These are phyloP conservation scores for Fomitopsis betulina DNA, from an alignment of 1,284 basidiomycete genomes.

Conservation along the genomic window DNA sequence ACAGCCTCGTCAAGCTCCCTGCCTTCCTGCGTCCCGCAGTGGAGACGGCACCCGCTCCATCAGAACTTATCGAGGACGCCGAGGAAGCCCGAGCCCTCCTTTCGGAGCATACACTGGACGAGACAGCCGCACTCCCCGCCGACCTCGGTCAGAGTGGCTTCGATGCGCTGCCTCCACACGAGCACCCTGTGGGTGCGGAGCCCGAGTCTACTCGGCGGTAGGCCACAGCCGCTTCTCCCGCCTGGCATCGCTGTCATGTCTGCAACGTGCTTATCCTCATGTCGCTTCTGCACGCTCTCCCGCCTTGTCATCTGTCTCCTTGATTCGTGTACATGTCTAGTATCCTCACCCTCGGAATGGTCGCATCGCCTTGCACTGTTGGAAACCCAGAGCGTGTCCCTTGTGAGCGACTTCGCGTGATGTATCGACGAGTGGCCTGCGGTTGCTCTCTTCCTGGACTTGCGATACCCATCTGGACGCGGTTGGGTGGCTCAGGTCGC, in stretches of 20 bases:
- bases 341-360: neutral
- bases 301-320: neutral
- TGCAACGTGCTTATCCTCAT: neutral
- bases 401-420: neutral
- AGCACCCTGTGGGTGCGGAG: conserved; percentile 8
- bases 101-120: conserved; percentile 48
- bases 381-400: neutral
- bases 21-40: conserved; percentile 44
- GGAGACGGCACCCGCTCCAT: conserved; percentile 25
- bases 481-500: too few species aligned
- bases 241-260: neutral
- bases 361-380: neutral
- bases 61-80: conserved; percentile 34
- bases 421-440: neutral
- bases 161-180: conserved; percentile 56
- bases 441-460: neutral
- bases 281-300: neutral
- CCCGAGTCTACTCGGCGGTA: neutral
- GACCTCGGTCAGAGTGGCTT: conserved; percentile 68
- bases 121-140: conserved; percentile 70
- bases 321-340: neutral
- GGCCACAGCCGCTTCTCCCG: neutral
- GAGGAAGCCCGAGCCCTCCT: conserved; percentile 43
- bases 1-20: conserved; percentile 64
- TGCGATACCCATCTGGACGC: too few species aligned